Conservation (phyloP, 2,329 filamentous ascomycete species). For the Nannizzia gypsea region DNA sequence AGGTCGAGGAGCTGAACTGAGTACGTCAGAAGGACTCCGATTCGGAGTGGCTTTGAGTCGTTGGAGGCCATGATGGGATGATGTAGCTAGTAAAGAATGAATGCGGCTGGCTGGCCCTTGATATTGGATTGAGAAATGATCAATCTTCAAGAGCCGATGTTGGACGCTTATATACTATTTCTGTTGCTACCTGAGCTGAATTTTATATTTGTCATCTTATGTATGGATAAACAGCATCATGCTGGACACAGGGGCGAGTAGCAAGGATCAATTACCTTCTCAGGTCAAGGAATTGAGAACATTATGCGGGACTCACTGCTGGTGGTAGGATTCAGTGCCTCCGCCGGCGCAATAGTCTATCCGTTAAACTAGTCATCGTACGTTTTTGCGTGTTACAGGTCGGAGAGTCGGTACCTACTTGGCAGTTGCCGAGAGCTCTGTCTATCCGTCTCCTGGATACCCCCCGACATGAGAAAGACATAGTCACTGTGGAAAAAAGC, state of each 20-base stretch:
- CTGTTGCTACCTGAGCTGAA: neutral
- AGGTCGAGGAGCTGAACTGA: conserved; percentile 31
- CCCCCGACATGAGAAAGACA: neutral
- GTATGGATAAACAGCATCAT: neutral
- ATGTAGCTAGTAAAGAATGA: neutral
- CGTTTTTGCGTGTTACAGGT: neutral
- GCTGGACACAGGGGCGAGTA: neutral
- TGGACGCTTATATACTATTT: neutral
- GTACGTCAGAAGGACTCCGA: conserved; percentile 28
- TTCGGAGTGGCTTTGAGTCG: conserved; percentile 15
- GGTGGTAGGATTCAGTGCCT: neutral
- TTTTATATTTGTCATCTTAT: neutral
- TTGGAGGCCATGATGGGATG: conserved; percentile 1
- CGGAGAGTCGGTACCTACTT: neutral
- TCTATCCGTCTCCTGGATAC: neutral
- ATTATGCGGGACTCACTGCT: neutral
- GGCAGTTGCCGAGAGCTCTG: neutral
- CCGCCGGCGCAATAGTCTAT: neutral
- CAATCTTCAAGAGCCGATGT: neutral
- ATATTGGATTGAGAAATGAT: neutral
- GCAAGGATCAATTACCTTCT: neutral
- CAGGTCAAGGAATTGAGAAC: neutral
- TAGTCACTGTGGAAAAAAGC: neutral
- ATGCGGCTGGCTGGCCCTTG: neutral
- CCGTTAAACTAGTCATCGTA: neutral